A percentile compares a stretch with the other conserved stretches of the same genome.
Conservation (phyloP, 371 early-diverging fungal species). For the Circinella minor region DNA sequence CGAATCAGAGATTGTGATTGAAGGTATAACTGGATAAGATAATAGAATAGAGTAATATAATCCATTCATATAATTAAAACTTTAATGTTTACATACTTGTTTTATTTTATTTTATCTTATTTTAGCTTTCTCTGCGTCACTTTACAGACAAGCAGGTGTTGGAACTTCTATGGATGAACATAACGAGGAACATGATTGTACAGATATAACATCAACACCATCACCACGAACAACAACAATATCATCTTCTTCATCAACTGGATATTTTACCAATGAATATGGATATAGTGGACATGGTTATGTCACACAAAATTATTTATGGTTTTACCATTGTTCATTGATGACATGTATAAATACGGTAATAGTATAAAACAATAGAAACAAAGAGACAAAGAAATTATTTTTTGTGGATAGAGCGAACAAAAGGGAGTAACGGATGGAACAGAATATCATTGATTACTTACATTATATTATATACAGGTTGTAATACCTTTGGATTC, state of each 20-base stretch:
- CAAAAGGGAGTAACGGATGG: too few species aligned
- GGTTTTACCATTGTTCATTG: conserved; percentile 48
- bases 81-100: background rate
- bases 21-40: conserved; percentile 29
- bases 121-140: conserved; percentile 36
- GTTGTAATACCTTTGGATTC: conserved; percentile 39
- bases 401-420: background rate
- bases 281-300: conserved; percentile 40
- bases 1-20: conserved; percentile 38
- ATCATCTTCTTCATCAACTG: background rate
- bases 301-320: conserved; percentile 40
- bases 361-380: conserved; percentile 4
- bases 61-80: too few species aligned
- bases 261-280: conserved; percentile 15
- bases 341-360: conserved; percentile 47
- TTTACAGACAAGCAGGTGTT: conserved; percentile 24
- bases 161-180: background rate
- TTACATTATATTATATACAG: conserved; percentile 15
- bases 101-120: too few species aligned
- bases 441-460: background rate
- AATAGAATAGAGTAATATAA: too few species aligned
- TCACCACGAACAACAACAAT: background rate
- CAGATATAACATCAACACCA: background rate
- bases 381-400: background rate
- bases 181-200: conserved; percentile 4